Percentiles rank a stretch among this genome's conserved stretches.
Evolutionary conservation across 2,329 filamentous ascomycete genomes (phyloP).

Genomic region (Fusarium pseudocircinatum): DNA sequence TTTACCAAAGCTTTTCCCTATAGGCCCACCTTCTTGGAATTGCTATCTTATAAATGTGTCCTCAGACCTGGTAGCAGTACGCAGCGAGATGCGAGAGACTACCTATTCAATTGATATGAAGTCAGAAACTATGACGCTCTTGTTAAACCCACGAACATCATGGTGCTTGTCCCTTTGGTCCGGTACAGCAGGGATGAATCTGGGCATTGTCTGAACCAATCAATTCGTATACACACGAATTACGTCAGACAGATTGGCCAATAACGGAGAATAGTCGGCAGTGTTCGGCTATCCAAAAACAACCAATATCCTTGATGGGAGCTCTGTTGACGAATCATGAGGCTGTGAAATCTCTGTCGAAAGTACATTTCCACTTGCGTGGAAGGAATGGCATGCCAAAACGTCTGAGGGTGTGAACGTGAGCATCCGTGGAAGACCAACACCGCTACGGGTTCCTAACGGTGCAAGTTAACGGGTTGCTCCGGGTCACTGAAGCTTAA

Average conservation of each 20-base stretch:
- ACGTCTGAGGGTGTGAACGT: conserved; percentile 19
- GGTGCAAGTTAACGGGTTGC: conserved; percentile 20
- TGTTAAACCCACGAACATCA: background rate
- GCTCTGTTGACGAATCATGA: conserved; percentile 29
- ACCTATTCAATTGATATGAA: conserved; percentile 13
- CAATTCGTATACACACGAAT: background rate
- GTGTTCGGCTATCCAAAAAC: conserved; percentile 33
- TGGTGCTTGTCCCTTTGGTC: conserved; percentile 34
- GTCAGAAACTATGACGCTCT: conserved; percentile 2
- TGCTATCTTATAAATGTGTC: background rate
- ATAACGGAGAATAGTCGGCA: conserved; percentile 42
- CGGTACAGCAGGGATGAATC: conserved; percentile 34
- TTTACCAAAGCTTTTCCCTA: conserved; percentile 22
- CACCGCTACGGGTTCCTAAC: conserved; percentile 17
- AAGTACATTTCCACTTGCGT: conserved; percentile 33
- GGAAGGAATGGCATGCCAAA: conserved; percentile 21
- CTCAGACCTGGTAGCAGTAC: background rate
- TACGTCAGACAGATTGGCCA: conserved; percentile 8
- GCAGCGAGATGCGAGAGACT: background rate
- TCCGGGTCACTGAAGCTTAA: conserved; percentile 9
- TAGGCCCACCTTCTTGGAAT: conserved; percentile 14
- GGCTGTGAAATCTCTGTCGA: conserved; percentile 41
- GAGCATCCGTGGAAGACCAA: conserved; percentile 14
- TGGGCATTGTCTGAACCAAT: conserved; percentile 33
- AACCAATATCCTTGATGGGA: conserved; percentile 12